A percentile compares a stretch with the other conserved stretches of the same genome.
phyloP scores from a whole-genome alignment of 805 yeast species.

The Yarrowia osloensis region DNA sequence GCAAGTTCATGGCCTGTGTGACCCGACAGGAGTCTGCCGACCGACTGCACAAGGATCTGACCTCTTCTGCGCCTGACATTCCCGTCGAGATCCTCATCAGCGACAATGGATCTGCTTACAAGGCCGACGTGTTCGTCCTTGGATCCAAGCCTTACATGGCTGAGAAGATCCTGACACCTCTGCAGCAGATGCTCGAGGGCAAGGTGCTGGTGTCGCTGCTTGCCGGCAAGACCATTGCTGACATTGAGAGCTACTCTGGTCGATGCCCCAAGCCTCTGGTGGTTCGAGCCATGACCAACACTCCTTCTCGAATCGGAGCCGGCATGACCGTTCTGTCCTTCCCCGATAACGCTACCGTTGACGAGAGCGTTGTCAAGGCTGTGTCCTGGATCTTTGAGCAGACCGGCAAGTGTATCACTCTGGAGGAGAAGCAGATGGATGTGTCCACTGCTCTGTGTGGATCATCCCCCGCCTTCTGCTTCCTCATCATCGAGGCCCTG shows the following conservation, averaged over 20 bases:
- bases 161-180: slow-evolving; percentile 57
- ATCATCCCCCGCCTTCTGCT: slow-evolving; percentile 93
- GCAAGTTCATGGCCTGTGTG: slow-evolving; percentile 76
- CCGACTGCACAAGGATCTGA: slow-evolving; percentile 48
- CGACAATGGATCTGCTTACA: slow-evolving; percentile 55
- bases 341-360: slow-evolving; percentile 51
- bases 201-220: slow-evolving; percentile 75
- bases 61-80: slow-evolving; percentile 23
- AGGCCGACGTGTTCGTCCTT: slow-evolving; percentile 70
- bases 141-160: slow-evolving; percentile 90
- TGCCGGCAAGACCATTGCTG: slow-evolving; percentile 86
- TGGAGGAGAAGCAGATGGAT: slow-evolving; percentile 86
- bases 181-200: slow-evolving; percentile 50
- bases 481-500: slow-evolving; percentile 85
- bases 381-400: slow-evolving; percentile 48
- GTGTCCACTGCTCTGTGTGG: slow-evolving; percentile 95
- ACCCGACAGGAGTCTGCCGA: slow-evolving; percentile 54
- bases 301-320: slow-evolving; percentile 89
- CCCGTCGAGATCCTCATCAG: slow-evolving; percentile 53
- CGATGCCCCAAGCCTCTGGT: slow-evolving; percentile 48
- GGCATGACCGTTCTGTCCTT: slow-evolving; percentile 94
- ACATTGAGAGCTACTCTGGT: slow-evolving; percentile 47
- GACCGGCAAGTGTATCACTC: slow-evolving; percentile 46
- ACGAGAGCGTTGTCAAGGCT: slow-evolving; percentile 39
- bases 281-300: slow-evolving; percentile 96